Evolutionary conservation across 441 rosid genomes (phyloP).

Genomic region (Theobroma grandiflorum): DNA sequence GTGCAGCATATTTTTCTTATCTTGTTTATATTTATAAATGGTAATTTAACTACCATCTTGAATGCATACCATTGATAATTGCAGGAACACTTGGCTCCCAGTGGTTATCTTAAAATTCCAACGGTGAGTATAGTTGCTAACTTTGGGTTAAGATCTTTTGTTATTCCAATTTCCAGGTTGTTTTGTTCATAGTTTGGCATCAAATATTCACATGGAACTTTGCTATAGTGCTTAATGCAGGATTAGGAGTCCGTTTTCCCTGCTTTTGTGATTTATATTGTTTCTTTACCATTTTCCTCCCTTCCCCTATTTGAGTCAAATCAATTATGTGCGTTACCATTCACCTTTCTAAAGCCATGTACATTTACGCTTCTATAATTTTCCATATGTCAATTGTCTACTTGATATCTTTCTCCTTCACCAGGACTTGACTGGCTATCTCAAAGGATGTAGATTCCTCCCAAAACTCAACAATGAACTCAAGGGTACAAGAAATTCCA

Average conservation of each 20-base stretch:
- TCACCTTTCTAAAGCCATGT: not conserved
- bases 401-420: conserved; percentile 12
- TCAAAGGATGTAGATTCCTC: conserved; percentile 79
- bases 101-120: conserved; percentile 79
- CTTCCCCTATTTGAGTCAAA: not conserved
- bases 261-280: not conserved
- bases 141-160: not conserved
- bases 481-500: conserved; percentile 53
- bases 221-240: not conserved
- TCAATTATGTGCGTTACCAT: not conserved
- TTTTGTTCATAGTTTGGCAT: not conserved
- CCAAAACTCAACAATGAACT: conserved; percentile 81
- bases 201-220: not conserved
- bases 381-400: not conserved
- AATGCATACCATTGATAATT: conserved; percentile 32
- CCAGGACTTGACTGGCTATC: conserved; percentile 64
- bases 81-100: conserved; percentile 95
- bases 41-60: conserved; percentile 17
- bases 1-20: conserved; percentile 14
- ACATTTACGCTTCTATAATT: not conserved
- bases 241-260: not conserved
- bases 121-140: conserved; percentile 58
- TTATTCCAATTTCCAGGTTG: conserved; percentile 4
- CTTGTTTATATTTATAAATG: not conserved
- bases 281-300: not conserved